Percentiles rank a stretch among this genome's conserved stretches.
These are phyloP conservation scores for Sindora glabra DNA, from an alignment of 306 rosid genomes.

Conservation along the genomic window DNA sequence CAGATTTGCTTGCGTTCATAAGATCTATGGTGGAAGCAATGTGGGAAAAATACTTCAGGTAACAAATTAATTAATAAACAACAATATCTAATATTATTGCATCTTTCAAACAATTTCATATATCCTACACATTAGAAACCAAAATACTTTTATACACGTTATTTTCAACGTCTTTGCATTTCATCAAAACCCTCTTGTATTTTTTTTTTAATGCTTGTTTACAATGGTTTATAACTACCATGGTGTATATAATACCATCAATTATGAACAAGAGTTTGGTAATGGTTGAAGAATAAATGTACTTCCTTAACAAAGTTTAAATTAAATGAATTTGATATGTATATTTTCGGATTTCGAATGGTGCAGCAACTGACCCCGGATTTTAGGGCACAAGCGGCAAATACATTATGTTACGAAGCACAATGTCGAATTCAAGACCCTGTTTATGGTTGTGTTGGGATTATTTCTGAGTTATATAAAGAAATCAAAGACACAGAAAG, in stretches of 20 bases:
- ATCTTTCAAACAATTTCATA: too few relatives aligned
- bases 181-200: too few relatives aligned
- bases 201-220: too few relatives aligned
- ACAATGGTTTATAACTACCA: too few relatives aligned
- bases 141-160: not conserved
- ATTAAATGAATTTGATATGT: too few relatives aligned
- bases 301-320: too few relatives aligned
- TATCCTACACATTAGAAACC: too few relatives aligned
- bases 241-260: too few relatives aligned
- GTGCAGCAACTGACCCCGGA: slow-evolving; percentile 42
- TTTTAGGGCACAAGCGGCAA: slow-evolving; percentile 45
- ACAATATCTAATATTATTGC: not conserved
- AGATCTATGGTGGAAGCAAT: slow-evolving; percentile 67
- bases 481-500: slow-evolving; percentile 34
- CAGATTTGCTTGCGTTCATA: slow-evolving; percentile 65
- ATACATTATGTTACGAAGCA: slow-evolving; percentile 52
- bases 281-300: too few relatives aligned
- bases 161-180: too few relatives aligned
- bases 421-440: slow-evolving; percentile 52
- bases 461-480: slow-evolving; percentile 45
- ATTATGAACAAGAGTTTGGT: too few relatives aligned
- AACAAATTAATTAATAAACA: not conserved
- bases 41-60: slow-evolving; percentile 80
- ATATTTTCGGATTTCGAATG: too few relatives aligned
- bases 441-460: slow-evolving; percentile 60